Evolutionary conservation across 768 basidiomycete species (phyloP).

Genomic region (Chalciporus pseudorubinellus): DNA sequence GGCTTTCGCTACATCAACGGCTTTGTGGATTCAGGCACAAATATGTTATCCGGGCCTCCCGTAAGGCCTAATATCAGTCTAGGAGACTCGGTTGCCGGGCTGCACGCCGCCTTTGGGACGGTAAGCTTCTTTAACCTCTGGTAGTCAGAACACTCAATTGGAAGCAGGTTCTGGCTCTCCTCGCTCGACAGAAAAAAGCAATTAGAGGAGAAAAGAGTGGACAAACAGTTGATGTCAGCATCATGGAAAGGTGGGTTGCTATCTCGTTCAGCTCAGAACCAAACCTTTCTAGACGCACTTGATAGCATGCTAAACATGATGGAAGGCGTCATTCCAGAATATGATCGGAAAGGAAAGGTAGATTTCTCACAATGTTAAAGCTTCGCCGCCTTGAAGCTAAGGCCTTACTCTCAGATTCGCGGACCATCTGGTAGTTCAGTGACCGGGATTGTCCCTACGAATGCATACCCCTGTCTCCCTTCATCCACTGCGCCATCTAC

Average conservation of each 20-base stretch:
- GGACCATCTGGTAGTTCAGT: slow-evolving; percentile 74
- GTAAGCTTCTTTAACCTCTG: slow-evolving; percentile 33
- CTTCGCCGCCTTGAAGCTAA: neutral
- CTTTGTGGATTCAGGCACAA: slow-evolving; percentile 51
- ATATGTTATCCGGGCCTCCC: slow-evolving; percentile 56
- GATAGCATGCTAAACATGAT: slow-evolving; percentile 70
- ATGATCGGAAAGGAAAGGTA: slow-evolving; percentile 68
- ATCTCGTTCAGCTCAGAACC: too few species aligned
- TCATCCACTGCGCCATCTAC: slow-evolving; percentile 36
- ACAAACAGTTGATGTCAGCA: slow-evolving; percentile 71
- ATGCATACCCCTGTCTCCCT: slow-evolving; percentile 67
- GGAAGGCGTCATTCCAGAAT: slow-evolving; percentile 77
- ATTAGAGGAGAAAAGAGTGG: slow-evolving; percentile 35
- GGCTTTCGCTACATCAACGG: slow-evolving; percentile 76
- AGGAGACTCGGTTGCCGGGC: slow-evolving; percentile 68
- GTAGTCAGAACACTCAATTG: neutral
- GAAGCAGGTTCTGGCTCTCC: slow-evolving; percentile 56
- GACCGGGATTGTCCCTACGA: slow-evolving; percentile 74
- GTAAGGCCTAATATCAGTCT: slow-evolving; percentile 71
- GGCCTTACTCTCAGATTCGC: slow-evolving; percentile 44
- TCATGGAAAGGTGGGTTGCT: slow-evolving; percentile 56
- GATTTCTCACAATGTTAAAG: neutral
- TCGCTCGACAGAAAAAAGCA: slow-evolving; percentile 41
- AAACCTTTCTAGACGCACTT: too few species aligned
- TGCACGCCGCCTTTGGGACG: slow-evolving; percentile 74